Evolutionary conservation across 2,329 filamentous ascomycete species (phyloP).

Genomic region (Neofusicoccum laricinum): DNA sequence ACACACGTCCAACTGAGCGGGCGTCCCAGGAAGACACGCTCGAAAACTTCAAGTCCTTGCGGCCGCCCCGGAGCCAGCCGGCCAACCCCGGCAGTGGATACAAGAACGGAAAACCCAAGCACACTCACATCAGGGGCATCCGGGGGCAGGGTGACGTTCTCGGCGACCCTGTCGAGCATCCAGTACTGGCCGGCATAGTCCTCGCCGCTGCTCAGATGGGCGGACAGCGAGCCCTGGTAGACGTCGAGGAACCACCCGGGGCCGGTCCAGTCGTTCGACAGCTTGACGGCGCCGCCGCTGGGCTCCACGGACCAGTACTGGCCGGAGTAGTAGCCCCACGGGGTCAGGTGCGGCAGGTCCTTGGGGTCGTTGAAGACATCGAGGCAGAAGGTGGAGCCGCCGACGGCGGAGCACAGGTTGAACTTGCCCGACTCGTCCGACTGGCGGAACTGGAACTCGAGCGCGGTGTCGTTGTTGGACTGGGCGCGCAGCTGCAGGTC

Average conservation of each 20-base stretch:
- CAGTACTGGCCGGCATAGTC: neutral
- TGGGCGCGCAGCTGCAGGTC: neutral
- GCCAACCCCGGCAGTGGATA: too few relatives aligned
- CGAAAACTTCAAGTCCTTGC: too few relatives aligned
- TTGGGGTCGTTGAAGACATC: neutral
- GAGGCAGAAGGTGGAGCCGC: neutral
- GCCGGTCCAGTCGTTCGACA: constrained; percentile 12
- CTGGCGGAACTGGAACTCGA: constrained; percentile 13
- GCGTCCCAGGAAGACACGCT: too few relatives aligned
- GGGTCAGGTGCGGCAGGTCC: neutral
- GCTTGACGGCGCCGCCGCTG: neutral
- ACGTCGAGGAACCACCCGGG: constrained; percentile 3
- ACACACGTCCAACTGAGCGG: too few relatives aligned
- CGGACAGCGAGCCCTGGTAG: neutral
- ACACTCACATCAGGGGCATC: neutral
- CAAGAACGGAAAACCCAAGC: neutral
- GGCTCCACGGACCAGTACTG: constrained; percentile 7
- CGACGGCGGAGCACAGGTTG: constrained; percentile 11
- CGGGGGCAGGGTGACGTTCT: neutral
- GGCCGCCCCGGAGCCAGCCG: too few relatives aligned
- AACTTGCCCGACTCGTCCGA: neutral
- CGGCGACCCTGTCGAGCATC: neutral
- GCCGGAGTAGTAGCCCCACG: constrained; percentile 3
- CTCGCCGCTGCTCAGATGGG: neutral
- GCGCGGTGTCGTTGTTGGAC: neutral